Base-by-base conservation (phyloP, 2,329 filamentous ascomycete genomes). In the Neocucurbitaria cava region DNA sequence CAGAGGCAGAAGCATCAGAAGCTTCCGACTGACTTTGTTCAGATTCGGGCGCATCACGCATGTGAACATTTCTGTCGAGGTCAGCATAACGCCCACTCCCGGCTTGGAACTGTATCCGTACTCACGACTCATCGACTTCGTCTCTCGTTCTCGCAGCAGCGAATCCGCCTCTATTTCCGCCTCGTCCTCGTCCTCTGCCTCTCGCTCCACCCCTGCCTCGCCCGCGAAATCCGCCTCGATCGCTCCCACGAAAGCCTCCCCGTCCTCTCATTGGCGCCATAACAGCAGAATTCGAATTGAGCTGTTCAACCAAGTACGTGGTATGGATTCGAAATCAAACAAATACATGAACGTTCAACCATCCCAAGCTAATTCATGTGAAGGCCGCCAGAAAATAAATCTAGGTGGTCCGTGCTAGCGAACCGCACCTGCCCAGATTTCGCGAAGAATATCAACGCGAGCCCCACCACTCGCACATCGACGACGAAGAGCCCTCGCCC, bases 381-480 rank as follows among this genome's bases (percentile, higher is more conserved):
- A 58, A 44, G 49, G 21, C 57, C 52, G 42, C 55, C 58, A 61
- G 54, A 61, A 59, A 64, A 64, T 55, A 54, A 58, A 55, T 59
- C 40, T 41, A 36, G 47, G 40, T 62, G 68, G 68, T 51, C 70
- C 68, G 69, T 68, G 69, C 69, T 59, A 65, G 60, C 60, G 65
- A 60, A 56, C 56, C 63, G 63, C 68, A 71, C 65, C 61, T 59
- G 64, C 62, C 64, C 68, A 72, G 65, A 68, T 63, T 71, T 72
- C 64, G 58, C 54, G 56, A 62, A 65, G 48, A 71, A 71, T 70
- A 71, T 70, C 68, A 24, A 56, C 10, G 8, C 5, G 20, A n/a
- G 59, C 61, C 61, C 61, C 61, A 62, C 61, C 57, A 56, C 54
- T 41, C 49, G 54, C 51, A 60, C 59, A 46, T 47, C 53, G 55